Conservation (phyloP, 2,329 filamentous ascomycete genomes). For the Pestalotiopsis sp. region DNA sequence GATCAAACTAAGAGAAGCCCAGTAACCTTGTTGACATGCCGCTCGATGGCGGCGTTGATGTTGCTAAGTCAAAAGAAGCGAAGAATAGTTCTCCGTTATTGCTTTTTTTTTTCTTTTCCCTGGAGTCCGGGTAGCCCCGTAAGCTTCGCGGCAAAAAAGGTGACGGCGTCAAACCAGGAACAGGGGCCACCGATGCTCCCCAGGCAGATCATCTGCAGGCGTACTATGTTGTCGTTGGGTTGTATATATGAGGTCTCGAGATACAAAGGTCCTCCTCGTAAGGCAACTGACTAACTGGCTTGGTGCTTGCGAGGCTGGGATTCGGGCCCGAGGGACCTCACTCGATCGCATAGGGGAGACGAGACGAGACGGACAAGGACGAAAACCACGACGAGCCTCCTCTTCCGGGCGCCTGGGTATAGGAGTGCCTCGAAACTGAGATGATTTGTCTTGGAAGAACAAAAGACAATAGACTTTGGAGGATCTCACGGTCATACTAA, state of each 20-base stretch:
- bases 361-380: not conserved
- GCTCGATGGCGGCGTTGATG: constrained; percentile 13
- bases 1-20: constrained; percentile 8
- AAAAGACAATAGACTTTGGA: not conserved
- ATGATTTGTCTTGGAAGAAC: constrained; percentile 3
- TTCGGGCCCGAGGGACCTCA: not conserved
- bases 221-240: not conserved
- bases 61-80: constrained; percentile 12
- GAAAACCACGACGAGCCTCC: not conserved
- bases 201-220: constrained; percentile 1
- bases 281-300: not conserved
- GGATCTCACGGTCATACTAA: not conserved
- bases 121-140: constrained; percentile 18
- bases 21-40: constrained; percentile 6
- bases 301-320: not conserved
- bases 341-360: not conserved
- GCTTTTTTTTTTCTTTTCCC: constrained; percentile 15
- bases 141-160: constrained; percentile 13
- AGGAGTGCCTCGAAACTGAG: not conserved
- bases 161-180: constrained; percentile 10
- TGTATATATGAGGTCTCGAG: constrained; percentile 1
- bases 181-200: constrained; percentile 2
- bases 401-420: not conserved
- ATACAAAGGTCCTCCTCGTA: not conserved
- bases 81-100: constrained; percentile 17